These are phyloP conservation scores for Hypoxylon sp. DNA, from an alignment of 2,329 filamentous ascomycete species.

Conservation along the genomic window DNA sequence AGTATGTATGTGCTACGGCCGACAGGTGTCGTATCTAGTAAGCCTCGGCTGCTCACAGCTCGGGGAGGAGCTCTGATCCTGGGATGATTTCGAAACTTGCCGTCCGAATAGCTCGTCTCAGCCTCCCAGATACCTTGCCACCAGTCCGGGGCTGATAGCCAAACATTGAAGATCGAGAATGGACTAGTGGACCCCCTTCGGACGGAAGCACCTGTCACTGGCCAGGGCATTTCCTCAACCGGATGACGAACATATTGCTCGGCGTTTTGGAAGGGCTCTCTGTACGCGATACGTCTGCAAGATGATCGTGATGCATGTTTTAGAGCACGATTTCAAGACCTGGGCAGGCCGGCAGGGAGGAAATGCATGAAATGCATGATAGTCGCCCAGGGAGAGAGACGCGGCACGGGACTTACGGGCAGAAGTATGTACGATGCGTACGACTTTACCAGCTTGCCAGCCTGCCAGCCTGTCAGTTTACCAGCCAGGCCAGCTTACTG, in stretches of 20 bases:
- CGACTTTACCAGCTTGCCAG: too few relatives aligned
- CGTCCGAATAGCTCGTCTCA: conserved; percentile 35
- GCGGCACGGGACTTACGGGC: not conserved
- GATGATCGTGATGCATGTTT: conserved; percentile 13
- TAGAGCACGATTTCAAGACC: conserved; percentile 12
- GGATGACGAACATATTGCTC: conserved; percentile 28
- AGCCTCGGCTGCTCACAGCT: too few relatives aligned
- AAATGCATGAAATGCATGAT: conserved; percentile 16
- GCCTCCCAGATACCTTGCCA: conserved; percentile 27
- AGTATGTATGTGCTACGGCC: not conserved
- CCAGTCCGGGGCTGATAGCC: conserved; percentile 23
- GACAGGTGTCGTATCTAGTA: too few relatives aligned
- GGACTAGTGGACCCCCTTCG: conserved; percentile 12
- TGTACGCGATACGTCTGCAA: conserved; percentile 23
- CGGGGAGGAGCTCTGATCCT: conserved; percentile 2
- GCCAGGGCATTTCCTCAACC: conserved; percentile 27
- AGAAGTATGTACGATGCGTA: too few relatives aligned
- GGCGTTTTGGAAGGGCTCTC: conserved; percentile 22
- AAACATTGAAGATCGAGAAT: conserved; percentile 26
- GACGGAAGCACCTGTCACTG: conserved; percentile 7
- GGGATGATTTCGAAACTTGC: conserved; percentile 33
- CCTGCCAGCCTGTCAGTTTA: too few relatives aligned
- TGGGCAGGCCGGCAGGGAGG: not conserved
- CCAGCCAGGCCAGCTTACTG: too few relatives aligned
- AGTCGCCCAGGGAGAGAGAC: not conserved